Conservation (phyloP, 768 basidiomycete genomes). For the Termitomyces sp. region DNA sequence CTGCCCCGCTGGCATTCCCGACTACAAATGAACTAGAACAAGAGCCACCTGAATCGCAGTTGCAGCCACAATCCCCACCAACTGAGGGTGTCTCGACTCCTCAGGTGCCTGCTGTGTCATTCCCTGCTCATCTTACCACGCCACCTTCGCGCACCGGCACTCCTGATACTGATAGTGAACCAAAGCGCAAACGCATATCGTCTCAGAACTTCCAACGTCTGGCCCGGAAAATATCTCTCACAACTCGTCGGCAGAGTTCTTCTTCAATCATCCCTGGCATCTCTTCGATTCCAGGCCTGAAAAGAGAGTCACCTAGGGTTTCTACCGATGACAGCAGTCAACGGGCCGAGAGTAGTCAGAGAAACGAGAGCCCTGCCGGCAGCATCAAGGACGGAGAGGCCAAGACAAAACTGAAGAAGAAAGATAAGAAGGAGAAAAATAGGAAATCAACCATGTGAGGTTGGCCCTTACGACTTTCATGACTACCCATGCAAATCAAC, state of each 20-base stretch:
- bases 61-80: constrained; percentile 7
- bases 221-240: constrained; percentile 69
- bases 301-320: constrained; percentile 43
- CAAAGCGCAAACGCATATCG: constrained; percentile 76
- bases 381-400: constrained; percentile 48
- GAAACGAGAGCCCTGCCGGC: constrained; percentile 51
- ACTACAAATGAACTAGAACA: constrained; percentile 22
- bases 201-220: constrained; percentile 85
- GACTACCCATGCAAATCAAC: constrained; percentile 12
- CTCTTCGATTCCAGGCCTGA: constrained; percentile 42
- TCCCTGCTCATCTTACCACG: constrained; percentile 52
- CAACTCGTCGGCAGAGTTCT: constrained; percentile 53
- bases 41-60: not conserved
- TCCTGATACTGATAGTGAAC: constrained; percentile 70
- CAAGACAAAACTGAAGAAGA: constrained; percentile 39
- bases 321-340: constrained; percentile 42
- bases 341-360: constrained; percentile 37
- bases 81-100: constrained; percentile 18
- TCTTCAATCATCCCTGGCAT: constrained; percentile 51
- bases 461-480: constrained; percentile 23
- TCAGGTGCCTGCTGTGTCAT: constrained; percentile 54
- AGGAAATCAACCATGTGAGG: constrained; percentile 32
- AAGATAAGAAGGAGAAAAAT: constrained; percentile 61
- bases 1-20: constrained; percentile 30
- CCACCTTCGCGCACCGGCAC: constrained; percentile 70